A percentile compares a stretch with the other conserved stretches of the same genome.
Conservation (phyloP, 1,284 basidiomycete species). For the Trichosporon sp. region DNA sequence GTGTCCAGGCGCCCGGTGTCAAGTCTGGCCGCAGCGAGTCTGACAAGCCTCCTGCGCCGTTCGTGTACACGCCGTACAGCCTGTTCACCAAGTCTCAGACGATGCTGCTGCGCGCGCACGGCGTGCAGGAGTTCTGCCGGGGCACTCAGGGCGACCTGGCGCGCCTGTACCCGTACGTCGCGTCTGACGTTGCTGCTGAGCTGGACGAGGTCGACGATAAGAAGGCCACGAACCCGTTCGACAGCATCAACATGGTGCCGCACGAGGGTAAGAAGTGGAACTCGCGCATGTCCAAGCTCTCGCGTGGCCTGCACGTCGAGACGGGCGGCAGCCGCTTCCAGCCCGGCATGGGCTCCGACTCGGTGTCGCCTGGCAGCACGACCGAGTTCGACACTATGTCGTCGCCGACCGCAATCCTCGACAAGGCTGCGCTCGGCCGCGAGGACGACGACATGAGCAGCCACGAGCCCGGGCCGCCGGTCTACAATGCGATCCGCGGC, state of each 20-base stretch:
- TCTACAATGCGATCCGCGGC: constrained; percentile 31
- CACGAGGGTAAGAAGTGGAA: constrained; percentile 18
- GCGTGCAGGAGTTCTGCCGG: constrained; percentile 47
- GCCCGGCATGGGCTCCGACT: not conserved
- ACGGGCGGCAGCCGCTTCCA: constrained; percentile 11
- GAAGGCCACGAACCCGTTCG: constrained; percentile 18
- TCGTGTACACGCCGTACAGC: constrained; percentile 54
- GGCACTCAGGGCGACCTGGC: constrained; percentile 45
- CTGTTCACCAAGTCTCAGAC: constrained; percentile 53
- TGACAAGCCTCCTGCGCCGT: constrained; percentile 51
- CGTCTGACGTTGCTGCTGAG: constrained; percentile 42
- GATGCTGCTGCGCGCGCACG: constrained; percentile 50
- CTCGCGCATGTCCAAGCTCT: constrained; percentile 19
- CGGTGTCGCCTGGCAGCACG: constrained; percentile 14
- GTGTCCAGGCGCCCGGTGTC: constrained; percentile 39
- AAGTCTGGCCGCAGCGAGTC: constrained; percentile 41
- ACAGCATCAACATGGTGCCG: constrained; percentile 12
- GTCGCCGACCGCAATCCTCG: constrained; percentile 15
- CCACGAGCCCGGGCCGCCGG: constrained; percentile 29
- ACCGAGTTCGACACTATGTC: constrained; percentile 19
- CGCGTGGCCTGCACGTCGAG: constrained; percentile 23
- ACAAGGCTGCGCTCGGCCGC: constrained; percentile 15
- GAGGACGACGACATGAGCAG: constrained; percentile 11
- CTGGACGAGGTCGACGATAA: constrained; percentile 35
- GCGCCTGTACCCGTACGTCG: constrained; percentile 46